Evolutionary conservation across 1,284 basidiomycete species (phyloP).

Genomic region (Rhodotorula sp.): DNA sequence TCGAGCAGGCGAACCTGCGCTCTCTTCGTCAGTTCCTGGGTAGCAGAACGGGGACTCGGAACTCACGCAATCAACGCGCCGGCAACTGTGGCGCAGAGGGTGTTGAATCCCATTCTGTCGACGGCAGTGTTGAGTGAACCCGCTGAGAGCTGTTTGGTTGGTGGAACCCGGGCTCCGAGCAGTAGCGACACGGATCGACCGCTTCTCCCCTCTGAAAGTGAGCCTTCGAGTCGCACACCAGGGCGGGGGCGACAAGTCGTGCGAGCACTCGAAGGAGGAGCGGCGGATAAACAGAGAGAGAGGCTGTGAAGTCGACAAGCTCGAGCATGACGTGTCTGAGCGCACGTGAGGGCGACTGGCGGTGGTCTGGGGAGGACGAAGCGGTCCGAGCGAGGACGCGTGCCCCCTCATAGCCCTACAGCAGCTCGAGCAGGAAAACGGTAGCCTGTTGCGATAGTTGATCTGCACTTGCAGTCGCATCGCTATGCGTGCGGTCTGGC

Average conservation of each 20-base stretch:
- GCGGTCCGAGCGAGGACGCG: too few relatives aligned
- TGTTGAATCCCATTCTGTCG: background rate
- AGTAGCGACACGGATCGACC: background rate
- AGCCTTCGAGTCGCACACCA: background rate
- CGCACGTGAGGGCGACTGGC: too few relatives aligned
- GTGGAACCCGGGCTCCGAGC: background rate
- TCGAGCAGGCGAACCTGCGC: constrained; percentile 29
- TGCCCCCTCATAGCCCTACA: too few relatives aligned
- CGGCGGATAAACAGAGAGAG: background rate
- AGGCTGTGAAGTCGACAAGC: background rate
- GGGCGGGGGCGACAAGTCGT: too few relatives aligned
- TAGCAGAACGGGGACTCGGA: too few relatives aligned
- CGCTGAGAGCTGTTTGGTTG: background rate
- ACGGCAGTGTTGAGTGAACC: background rate
- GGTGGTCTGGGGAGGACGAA: too few relatives aligned
- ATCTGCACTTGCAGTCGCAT: too few relatives aligned
- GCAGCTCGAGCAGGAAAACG: too few relatives aligned
- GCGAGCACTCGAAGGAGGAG: background rate
- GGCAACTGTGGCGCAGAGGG: constrained; percentile 17
- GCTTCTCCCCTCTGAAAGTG: too few relatives aligned
- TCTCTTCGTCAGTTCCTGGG: too few relatives aligned
- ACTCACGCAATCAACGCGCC: constrained; percentile 17
- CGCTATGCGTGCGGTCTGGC: too few relatives aligned
- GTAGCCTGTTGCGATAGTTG: too few relatives aligned
- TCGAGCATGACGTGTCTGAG: background rate